These are phyloP conservation scores for Austroboletus niveus DNA, from an alignment of 1,284 basidiomycete genomes.

Conservation along the genomic window DNA sequence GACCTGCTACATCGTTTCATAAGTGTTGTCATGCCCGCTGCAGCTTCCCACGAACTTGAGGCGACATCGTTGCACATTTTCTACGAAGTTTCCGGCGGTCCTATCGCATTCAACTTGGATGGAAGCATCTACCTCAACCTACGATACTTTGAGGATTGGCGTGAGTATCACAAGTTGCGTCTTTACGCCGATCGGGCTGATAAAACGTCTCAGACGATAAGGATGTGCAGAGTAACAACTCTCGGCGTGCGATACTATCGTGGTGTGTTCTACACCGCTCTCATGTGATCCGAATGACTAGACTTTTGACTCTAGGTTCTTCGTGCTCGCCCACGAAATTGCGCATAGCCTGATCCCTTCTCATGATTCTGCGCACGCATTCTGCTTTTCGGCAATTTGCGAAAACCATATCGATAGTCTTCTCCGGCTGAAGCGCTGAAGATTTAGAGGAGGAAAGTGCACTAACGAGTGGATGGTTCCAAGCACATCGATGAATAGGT, in stretches of 20 bases:
- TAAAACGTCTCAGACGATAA: neutral
- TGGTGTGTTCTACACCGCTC: slow-evolving; percentile 44
- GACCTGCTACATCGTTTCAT: neutral
- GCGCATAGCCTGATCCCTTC: slow-evolving; percentile 77
- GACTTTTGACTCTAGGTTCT: slow-evolving; percentile 55
- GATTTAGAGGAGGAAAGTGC: no score
- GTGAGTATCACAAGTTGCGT: neutral
- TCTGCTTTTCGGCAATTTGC: slow-evolving; percentile 88
- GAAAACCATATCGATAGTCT: slow-evolving; percentile 49
- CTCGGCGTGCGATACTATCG: slow-evolving; percentile 72
- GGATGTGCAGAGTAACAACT: slow-evolving; percentile 38
- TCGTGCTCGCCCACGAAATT: slow-evolving; percentile 88
- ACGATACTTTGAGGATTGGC: slow-evolving; percentile 74
- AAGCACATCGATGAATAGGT: no score
- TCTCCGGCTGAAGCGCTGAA: no score
- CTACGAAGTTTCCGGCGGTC: slow-evolving; percentile 74
- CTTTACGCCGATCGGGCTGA: neutral
- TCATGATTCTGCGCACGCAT: slow-evolving; percentile 84
- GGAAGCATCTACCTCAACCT: slow-evolving; percentile 91
- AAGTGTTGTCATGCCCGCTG: neutral
- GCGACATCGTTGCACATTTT: slow-evolving; percentile 51
- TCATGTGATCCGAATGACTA: neutral
- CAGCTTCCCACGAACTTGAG: neutral
- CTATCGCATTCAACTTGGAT: slow-evolving; percentile 94
- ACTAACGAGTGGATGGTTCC: no score